A percentile compares a stretch with the other conserved stretches of the same genome.
Conservation (phyloP, 768 basidiomycete genomes). For the Dacryopinax primogenitus region DNA sequence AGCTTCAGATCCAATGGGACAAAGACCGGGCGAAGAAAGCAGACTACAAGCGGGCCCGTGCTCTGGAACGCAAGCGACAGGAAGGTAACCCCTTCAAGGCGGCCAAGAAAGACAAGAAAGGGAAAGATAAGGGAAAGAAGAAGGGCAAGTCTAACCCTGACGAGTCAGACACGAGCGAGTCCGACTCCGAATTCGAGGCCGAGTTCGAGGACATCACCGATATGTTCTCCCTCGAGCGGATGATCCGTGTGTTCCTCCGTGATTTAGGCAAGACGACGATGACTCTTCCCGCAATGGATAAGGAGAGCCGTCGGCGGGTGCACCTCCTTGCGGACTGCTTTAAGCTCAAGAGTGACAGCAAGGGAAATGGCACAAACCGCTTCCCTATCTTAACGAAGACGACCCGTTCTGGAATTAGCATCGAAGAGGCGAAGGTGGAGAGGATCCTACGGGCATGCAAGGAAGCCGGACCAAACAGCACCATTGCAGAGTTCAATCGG, state of each 20-base stretch:
- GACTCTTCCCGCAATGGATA: slow-evolving; percentile 66
- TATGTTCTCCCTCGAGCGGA: slow-evolving; percentile 50
- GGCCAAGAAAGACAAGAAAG: slow-evolving; percentile 47
- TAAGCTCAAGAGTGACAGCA: slow-evolving; percentile 58
- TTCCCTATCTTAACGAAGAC: slow-evolving; percentile 72
- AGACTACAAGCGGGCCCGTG: slow-evolving; percentile 51
- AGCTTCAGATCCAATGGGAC: slow-evolving; percentile 60
- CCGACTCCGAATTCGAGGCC: slow-evolving; percentile 31
- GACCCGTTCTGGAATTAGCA: slow-evolving; percentile 38
- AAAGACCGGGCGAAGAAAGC: slow-evolving; percentile 77
- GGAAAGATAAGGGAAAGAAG: slow-evolving; percentile 33
- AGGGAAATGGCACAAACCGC: slow-evolving; percentile 51
- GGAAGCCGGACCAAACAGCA: slow-evolving; percentile 27
- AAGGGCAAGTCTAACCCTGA: slow-evolving; percentile 38
- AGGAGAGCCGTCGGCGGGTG: slow-evolving; percentile 52
- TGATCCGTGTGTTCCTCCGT: slow-evolving; percentile 56
- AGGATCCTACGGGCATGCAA: slow-evolving; percentile 27
- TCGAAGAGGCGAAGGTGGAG: slow-evolving; percentile 51
- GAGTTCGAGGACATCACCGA: slow-evolving; percentile 37
- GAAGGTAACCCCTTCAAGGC: slow-evolving; percentile 50
- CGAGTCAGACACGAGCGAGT: slow-evolving; percentile 40
- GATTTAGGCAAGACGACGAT: slow-evolving; percentile 43
- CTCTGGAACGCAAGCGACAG: slow-evolving; percentile 39
- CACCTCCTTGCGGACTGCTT: slow-evolving; percentile 76
- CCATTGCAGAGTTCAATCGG: slow-evolving; percentile 24